phyloP scores from a whole-genome alignment of 371 early-diverging fungal genomes.

The Rhizopus arrhizus region DNA sequence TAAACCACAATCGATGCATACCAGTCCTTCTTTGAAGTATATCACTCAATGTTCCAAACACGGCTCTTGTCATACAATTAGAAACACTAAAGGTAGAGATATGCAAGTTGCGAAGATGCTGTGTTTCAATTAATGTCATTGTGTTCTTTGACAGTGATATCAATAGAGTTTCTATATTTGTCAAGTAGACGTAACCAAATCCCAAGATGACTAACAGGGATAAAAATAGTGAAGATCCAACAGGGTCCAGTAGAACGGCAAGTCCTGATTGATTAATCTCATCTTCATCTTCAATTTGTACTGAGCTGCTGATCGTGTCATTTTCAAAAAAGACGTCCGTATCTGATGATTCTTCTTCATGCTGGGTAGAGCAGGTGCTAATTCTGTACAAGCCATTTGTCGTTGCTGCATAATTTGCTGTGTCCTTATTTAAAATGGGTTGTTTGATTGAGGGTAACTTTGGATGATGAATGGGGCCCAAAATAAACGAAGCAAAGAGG shows the following conservation, averaged over 20 bases:
- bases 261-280: constrained; percentile 23
- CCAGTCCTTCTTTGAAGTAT: constrained; percentile 37
- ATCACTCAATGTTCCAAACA: constrained; percentile 48
- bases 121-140: constrained; percentile 13
- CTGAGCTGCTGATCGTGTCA: not conserved
- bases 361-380: too few species aligned
- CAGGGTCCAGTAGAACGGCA: constrained; percentile 39
- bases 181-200: constrained; percentile 49
- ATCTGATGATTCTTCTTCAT: not conserved
- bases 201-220: constrained; percentile 39
- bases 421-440: too few species aligned
- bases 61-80: constrained; percentile 50
- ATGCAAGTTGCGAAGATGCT: constrained; percentile 45
- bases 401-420: too few species aligned
- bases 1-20: constrained; percentile 48
- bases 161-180: constrained; percentile 42
- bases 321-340: not conserved
- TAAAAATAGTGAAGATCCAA: constrained; percentile 36
- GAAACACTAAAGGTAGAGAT: constrained; percentile 48
- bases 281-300: constrained; percentile 1
- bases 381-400: too few species aligned
- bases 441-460: too few species aligned
- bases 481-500: constrained; percentile 34
- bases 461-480: constrained; percentile 21
- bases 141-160: constrained; percentile 24